Base-by-base conservation (phyloP, 2,329 filamentous ascomycete genomes). In the Neopestalotiopsis clavispora region DNA sequence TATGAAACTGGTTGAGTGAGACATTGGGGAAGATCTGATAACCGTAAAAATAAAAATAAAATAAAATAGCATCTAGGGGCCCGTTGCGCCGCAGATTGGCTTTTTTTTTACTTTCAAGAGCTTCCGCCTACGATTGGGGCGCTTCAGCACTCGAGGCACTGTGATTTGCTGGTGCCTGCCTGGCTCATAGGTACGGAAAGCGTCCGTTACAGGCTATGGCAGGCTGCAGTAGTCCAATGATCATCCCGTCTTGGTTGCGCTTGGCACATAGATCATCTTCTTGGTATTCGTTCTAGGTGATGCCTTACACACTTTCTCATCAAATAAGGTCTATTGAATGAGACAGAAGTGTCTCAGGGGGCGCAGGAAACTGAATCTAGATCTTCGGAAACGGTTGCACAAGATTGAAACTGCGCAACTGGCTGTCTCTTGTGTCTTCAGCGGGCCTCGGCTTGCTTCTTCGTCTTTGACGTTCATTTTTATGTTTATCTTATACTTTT, bases 221-320 rank as follows among this genome's bases (percentile, higher is more conserved):
- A 62, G 60, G 60, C 60, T 38, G 60, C 60, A 62, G 30, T 62
- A 62, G 60, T 62, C 17, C 38, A 28, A 38, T 38, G 30, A 62
- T 62, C 60, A 52, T 49, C 62, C 62, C 62, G 62, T 52, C 62
- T 65, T 65, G 62, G 62, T 30, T 52, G 10, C n/a, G 62, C 62
- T 65, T 65, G 62, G 62, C 62, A 34, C 40, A 56, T 56, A 49
- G 62, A 65, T 52, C 45, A 9, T 52, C 45, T 52, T 65, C 62
- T 65, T 62, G 60, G 30, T 23, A 38, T 34, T 42, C 60, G 34
- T 52, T 20, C 9, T 52, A 52, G 45, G 45, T n/a, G 17, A 52
- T 52, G 34, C 34, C 34, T 28, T 38, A 38, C 6, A 38, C 34
- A 38, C 34, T 34, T 13, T 42, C 32, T 23, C 20, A 62, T 34